Conservation (phyloP, 2,329 filamentous ascomycete genomes). For the Hypoxylon sp. region DNA sequence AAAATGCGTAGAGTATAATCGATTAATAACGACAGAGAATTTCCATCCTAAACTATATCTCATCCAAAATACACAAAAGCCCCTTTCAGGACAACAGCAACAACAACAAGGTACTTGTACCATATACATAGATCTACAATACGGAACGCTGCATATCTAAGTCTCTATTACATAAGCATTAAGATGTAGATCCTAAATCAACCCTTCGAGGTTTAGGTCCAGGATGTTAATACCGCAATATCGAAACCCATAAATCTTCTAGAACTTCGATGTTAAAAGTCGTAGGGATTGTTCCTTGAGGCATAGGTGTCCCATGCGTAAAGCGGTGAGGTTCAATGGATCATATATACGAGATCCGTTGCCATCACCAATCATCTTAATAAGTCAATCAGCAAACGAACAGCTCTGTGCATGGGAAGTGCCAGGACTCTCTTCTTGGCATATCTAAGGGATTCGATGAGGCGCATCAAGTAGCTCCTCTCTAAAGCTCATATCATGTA, state of each 20-base stretch:
- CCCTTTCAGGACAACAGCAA: not conserved
- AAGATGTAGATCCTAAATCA: not conserved
- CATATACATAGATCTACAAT: constrained; percentile 7
- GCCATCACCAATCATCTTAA: not conserved
- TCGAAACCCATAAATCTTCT: not conserved
- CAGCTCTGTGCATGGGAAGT: constrained; percentile 3
- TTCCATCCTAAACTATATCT: too few relatives aligned
- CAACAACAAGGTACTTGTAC: not conserved
- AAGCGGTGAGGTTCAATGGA: not conserved
- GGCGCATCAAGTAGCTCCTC: not conserved
- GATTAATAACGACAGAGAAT: not conserved
- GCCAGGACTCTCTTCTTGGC: not conserved
- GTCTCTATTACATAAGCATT: not conserved
- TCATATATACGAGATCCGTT: constrained; percentile 17
- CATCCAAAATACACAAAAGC: too few relatives aligned
- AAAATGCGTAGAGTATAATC: not conserved
- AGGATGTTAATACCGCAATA: not conserved
- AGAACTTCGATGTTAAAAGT: not conserved
- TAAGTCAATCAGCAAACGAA: constrained; percentile 21
- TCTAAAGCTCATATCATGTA: constrained; percentile 8
- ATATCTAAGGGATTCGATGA: not conserved
- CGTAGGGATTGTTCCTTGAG: not conserved
- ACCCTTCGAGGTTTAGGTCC: not conserved
- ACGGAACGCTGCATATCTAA: constrained; percentile 5
- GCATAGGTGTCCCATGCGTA: not conserved